These are phyloP conservation scores for Hemileccinum rubropunctum DNA, from an alignment of 768 basidiomycete genomes.

Conservation along the genomic window DNA sequence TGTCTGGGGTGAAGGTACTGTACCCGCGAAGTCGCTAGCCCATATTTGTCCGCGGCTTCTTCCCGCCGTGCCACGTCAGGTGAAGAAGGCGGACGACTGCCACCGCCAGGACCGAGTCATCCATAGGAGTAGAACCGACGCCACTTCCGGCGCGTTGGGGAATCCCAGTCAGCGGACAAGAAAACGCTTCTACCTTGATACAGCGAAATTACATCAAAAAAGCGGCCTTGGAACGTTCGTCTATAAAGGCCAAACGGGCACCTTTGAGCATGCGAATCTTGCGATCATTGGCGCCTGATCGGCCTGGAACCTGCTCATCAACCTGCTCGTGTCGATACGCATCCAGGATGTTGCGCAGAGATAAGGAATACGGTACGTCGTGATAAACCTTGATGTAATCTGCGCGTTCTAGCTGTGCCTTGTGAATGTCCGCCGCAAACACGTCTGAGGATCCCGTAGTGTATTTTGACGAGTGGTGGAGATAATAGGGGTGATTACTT, in stretches of 20 bases:
- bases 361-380: constrained; percentile 46
- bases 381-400: constrained; percentile 64
- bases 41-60: constrained; percentile 9
- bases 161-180: constrained; percentile 13
- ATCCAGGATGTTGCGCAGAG: constrained; percentile 49
- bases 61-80: constrained; percentile 10
- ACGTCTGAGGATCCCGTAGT: constrained; percentile 5
- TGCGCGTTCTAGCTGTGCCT: constrained; percentile 26
- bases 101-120: constrained; percentile 3
- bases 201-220: constrained; percentile 36
- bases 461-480: constrained; percentile 13
- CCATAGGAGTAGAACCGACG: constrained; percentile 18
- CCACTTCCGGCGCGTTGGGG: constrained; percentile 21
- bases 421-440: constrained; percentile 15
- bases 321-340: constrained; percentile 41
- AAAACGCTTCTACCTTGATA: constrained; percentile 18
- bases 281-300: constrained; percentile 26
- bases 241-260: constrained; percentile 46
- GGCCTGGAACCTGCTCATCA: constrained; percentile 11
- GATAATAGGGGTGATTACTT: constrained; percentile 24
- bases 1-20: constrained; percentile 6
- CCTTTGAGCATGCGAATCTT: constrained; percentile 48
- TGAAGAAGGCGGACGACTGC: constrained; percentile 12
- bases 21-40: constrained; percentile 7
- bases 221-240: constrained; percentile 43